phyloP scores from a whole-genome alignment of 306 rosid genomes.

The Cucumis hystrix region DNA sequence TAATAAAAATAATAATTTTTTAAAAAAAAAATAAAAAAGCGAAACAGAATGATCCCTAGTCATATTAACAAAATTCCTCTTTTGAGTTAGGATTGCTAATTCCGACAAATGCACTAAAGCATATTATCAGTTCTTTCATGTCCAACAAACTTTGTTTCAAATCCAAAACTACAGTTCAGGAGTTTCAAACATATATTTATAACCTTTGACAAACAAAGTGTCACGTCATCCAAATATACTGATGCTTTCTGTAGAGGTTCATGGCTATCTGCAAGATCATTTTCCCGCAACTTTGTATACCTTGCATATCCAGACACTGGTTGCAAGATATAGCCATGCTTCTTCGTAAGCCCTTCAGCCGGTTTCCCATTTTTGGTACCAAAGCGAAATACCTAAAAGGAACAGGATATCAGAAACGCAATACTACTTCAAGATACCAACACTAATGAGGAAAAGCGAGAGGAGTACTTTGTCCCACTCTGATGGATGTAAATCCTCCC shows the following conservation, averaged over 20 bases:
- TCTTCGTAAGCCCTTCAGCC: constrained; percentile 30
- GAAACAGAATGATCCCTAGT: background rate
- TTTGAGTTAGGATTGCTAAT: background rate
- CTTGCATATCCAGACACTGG: constrained; percentile 87
- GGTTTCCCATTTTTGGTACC: constrained; percentile 86
- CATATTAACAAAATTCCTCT: background rate
- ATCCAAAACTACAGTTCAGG: background rate
- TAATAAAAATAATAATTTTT: background rate
- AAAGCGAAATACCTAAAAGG: constrained; percentile 59
- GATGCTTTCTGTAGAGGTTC: constrained; percentile 81
- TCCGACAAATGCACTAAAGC: background rate
- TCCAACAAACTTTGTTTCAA: background rate
- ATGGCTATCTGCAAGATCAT: constrained; percentile 46
- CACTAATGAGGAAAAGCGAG: background rate
- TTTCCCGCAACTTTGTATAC: constrained; percentile 53
- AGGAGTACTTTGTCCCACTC: constrained; percentile 83
- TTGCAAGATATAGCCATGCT: constrained; percentile 65
- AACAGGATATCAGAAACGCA: background rate
- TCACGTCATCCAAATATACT: constrained; percentile 90
- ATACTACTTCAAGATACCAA: background rate
- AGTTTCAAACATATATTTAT: background rate
- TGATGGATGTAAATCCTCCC: constrained; percentile 86
- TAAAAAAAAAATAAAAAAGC: no score
- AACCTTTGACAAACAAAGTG: constrained; percentile 85
- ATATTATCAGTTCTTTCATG: background rate